These are phyloP conservation scores for Exophiala mesophila DNA, from an alignment of 2,329 filamentous ascomycete species.

Conservation along the genomic window DNA sequence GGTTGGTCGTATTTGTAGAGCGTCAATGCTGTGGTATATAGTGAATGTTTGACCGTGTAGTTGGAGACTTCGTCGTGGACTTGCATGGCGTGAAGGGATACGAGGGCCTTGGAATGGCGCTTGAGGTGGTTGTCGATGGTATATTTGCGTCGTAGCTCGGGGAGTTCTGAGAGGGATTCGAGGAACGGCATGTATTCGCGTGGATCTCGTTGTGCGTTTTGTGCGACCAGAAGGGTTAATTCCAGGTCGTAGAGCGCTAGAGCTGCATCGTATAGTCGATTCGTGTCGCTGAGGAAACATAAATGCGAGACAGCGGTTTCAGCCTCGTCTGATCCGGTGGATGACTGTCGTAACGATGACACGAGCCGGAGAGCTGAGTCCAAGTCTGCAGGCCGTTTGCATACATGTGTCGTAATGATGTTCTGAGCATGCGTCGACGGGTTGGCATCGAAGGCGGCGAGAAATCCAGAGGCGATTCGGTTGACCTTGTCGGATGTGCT, in stretches of 20 bases:
- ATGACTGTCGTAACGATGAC: conserved; percentile 56
- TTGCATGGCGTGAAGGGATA: conserved; percentile 67
- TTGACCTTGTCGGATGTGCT: conserved; percentile 64
- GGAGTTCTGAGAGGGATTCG: conserved; percentile 73
- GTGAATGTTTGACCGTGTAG: conserved; percentile 72
- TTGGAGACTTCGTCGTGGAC: conserved; percentile 71
- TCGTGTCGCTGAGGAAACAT: conserved; percentile 92
- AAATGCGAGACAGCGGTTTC: conserved; percentile 94
- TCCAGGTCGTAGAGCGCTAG: conserved; percentile 89
- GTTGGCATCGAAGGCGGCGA: conserved; percentile 60
- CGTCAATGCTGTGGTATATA: conserved; percentile 72
- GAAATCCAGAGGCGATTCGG: conserved; percentile 76
- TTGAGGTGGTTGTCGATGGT: conserved; percentile 84
- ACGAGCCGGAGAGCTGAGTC: conserved; percentile 79
- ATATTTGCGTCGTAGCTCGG: conserved; percentile 67
- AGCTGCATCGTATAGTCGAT: conserved; percentile 83
- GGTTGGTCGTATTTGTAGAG: conserved; percentile 77
- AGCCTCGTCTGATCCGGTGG: conserved; percentile 54
- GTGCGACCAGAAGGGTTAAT: conserved; percentile 81
- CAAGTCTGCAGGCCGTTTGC: conserved; percentile 84
- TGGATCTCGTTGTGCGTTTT: conserved; percentile 93
- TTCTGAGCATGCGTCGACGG: conserved; percentile 72
- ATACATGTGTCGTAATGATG: conserved; percentile 89
- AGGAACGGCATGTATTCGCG: conserved; percentile 94
- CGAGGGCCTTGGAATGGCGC: conserved; percentile 70